Base-by-base conservation (phyloP, 495 filamentous ascomycete genomes). In the Xylaria palmicola region DNA sequence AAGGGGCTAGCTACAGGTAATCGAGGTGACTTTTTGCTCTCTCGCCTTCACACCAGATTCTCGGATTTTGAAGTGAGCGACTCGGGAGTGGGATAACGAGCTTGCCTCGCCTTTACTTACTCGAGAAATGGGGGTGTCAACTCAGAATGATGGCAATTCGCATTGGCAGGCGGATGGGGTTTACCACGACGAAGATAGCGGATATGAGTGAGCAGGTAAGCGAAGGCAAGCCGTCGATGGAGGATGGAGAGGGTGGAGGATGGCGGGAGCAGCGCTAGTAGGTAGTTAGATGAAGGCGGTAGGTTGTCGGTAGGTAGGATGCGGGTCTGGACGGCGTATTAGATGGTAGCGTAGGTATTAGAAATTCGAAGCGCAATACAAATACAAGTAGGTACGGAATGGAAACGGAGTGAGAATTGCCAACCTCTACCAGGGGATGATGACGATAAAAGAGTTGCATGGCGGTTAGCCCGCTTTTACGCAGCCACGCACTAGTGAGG, bases 391-490 rank as follows among this genome's bases (percentile, higher is more conserved):
- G 6, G 6, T 26, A 22, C 15, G 2, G 43, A 6, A 47, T 54
- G 26, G 30, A 20, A 19, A 59, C 51, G 44, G 29, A 34, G 39
- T 6, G 4, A 24, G 45, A 51, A 50, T 55, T 37, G 59, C 50
- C n/a, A n/a, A n/a, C n/a, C n/a, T n/a, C n/a, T n/a, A n/a, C n/a
- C n/a, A n/a, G n/a, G n/a, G n/a, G n/a, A 39, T 47, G 48, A 60
- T 53, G 32, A 44, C 20, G 58, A 60, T 44, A 43, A 43, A 51
- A 45, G 47, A 48, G 41, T 48, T 39, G 55, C 43, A 47, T 58
- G 55, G 55, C 12, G 8, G 22, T 40, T 56, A 22, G 36, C 43
- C 55, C 41, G 37, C 29, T 19, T 48, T 37, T 39, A 29, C 41
- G 41, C 29, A 47, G 55, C 55, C 55, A 58, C 49, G 29, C 52